phyloP scores from a whole-genome alignment of 2,329 filamentous ascomycete species.

The Trichoderma arundinaceum region DNA sequence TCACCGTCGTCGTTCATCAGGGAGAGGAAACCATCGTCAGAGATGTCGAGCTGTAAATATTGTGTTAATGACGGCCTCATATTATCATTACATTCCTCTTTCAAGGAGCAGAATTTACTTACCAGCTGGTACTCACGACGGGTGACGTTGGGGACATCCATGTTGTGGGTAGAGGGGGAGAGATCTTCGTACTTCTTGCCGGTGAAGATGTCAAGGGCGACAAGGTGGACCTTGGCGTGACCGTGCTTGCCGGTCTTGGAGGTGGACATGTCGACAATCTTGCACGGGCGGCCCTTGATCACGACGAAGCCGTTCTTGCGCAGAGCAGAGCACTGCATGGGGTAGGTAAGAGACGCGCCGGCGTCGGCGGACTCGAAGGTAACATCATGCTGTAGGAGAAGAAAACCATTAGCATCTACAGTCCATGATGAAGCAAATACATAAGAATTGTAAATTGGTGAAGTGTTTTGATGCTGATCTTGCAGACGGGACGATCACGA shows the following conservation, averaged over 20 bases:
- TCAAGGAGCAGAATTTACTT: constrained; percentile 53
- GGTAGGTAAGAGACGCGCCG: constrained; percentile 91
- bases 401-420: constrained; percentile 33
- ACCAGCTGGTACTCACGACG: constrained; percentile 94
- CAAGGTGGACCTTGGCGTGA: constrained; percentile 99
- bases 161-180: constrained; percentile 96
- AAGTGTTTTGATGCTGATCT: constrained; percentile 31
- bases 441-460: constrained; percentile 3
- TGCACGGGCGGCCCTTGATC: constrained; percentile 99
- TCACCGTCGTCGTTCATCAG: constrained; percentile 87
- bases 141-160: constrained; percentile 94
- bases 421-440: constrained; percentile 24
- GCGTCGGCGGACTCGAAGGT: constrained; percentile 93
- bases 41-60: constrained; percentile 77
- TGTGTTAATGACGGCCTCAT: not conserved
- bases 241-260: constrained; percentile 99
- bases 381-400: constrained; percentile 62
- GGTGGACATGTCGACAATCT: constrained; percentile 99
- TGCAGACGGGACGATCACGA: constrained; percentile 30
- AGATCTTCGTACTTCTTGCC: constrained; percentile 99
- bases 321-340: constrained; percentile 99
- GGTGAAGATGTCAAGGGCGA: constrained; percentile 99
- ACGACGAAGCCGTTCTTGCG: constrained; percentile 99
- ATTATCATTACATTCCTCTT: constrained; percentile 6
- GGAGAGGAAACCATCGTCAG: constrained; percentile 92